A percentile compares a stretch with the other conserved stretches of the same genome.
Evolutionary conservation across 1,284 basidiomycete species (phyloP).

Genomic region (Ustilago xerochloae): DNA sequence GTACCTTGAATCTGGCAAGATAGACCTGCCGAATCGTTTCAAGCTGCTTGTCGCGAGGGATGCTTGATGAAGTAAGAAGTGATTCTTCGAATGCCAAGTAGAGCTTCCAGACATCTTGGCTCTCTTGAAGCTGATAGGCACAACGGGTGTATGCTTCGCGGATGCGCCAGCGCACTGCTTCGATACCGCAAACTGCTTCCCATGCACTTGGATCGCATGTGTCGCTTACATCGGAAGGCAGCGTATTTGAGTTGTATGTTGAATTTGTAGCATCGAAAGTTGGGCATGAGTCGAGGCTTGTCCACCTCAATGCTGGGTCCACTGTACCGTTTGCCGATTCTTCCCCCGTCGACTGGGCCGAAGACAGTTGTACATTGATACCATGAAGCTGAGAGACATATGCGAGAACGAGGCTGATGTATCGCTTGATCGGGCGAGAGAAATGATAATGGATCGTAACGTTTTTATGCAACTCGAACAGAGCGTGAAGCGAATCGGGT

Average conservation of each 20-base stretch:
- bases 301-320: slow-evolving; percentile 36
- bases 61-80: slow-evolving; percentile 9
- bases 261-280: slow-evolving; percentile 7
- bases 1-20: slow-evolving; percentile 51
- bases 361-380: not conserved
- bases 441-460: slow-evolving; percentile 19
- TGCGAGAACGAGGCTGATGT: slow-evolving; percentile 29
- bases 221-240: slow-evolving; percentile 6
- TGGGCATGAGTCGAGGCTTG: slow-evolving; percentile 35
- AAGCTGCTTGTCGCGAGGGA: slow-evolving; percentile 25
- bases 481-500: slow-evolving; percentile 18
- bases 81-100: slow-evolving; percentile 53
- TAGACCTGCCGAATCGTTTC: slow-evolving; percentile 53
- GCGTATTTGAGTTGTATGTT: slow-evolving; percentile 18
- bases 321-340: not conserved
- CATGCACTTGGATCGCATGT: not conserved
- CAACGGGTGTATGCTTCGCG: slow-evolving; percentile 44
- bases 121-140: slow-evolving; percentile 45
- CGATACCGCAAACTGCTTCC: slow-evolving; percentile 19
- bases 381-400: slow-evolving; percentile 19
- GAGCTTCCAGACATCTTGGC: slow-evolving; percentile 51
- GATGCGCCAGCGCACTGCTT: slow-evolving; percentile 26
- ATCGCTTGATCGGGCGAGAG: slow-evolving; percentile 31
- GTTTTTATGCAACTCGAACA: slow-evolving; percentile 45
- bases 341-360: not conserved